Evolutionary conservation across 2,329 filamentous ascomycete genomes (phyloP), one percentile per base, ranked within the genome.

Genomic region (Emydomyces testavorans): DNA sequence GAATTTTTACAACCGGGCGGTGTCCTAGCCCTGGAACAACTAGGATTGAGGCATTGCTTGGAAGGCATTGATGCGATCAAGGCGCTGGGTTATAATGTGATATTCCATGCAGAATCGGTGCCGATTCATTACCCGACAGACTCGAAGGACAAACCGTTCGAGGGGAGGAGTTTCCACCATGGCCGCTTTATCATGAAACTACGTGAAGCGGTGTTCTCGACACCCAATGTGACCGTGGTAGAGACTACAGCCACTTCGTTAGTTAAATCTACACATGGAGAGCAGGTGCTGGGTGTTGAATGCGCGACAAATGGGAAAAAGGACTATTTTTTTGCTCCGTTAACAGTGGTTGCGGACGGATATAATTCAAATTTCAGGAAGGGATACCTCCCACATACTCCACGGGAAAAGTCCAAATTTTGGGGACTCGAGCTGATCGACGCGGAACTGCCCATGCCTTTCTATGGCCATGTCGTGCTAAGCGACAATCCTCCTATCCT

Each of bases 1-100:
- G 92, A 98, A 70, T 71, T 98, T 54, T 71, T 98, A 58, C 92
- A 98, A 67, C 92, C 92, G 0, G 92, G 92, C 43, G 92, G 92
- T 42, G 81, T 94, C 28, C 73, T 78, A 45, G 85, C 92, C 6
- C 73, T 98, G 58, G 76, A 81, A 60, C 79, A 85, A 62, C 71
- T 98, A 42, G 92, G 92, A 2, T 69, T 98, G 54, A 74, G 72
- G 47, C 78, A 89, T 58, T 94, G 87, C 62, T 69, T 96, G 50
- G 87, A 96, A 50, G 85, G 71, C 49, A 96, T 98, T 58, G 92
- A 98, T 62, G 80, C 88, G 3, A 75, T 94, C 39, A 75, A 79
- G 18, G 88, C 86, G 58, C 74, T 83, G 53, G 92, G 92, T 41
- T 96, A 95, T 71, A 82, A 90, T 62, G 82, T 95, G 52, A 77